phyloP scores from a whole-genome alignment of 2,329 filamentous ascomycete species.

The Curvularia sp. region DNA sequence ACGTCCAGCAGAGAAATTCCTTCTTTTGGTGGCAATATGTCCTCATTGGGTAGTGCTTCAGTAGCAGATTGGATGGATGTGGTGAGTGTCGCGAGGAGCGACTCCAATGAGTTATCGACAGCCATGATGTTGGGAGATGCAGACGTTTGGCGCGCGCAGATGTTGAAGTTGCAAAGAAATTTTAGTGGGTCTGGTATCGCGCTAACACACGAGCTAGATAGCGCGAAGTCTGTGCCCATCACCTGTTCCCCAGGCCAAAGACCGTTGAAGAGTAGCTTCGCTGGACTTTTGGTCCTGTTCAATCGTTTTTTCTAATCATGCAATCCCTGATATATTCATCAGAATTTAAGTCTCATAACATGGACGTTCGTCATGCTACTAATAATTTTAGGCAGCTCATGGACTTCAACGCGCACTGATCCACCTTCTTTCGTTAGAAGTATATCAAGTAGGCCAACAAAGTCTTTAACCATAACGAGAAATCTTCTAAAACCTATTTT shows the following conservation, averaged over 20 bases:
- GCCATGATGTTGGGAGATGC: slow-evolving; percentile 40
- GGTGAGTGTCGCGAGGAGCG: slow-evolving; percentile 55
- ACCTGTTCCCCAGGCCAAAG: background rate
- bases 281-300: background rate
- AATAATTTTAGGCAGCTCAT: background rate
- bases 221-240: slow-evolving; percentile 2
- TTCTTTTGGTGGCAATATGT: slow-evolving; percentile 75
- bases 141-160: too few species aligned
- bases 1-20: slow-evolving; percentile 94
- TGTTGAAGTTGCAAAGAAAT: slow-evolving; percentile 22
- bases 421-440: background rate
- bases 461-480: background rate
- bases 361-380: background rate
- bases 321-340: background rate
- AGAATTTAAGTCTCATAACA: background rate
- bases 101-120: slow-evolving; percentile 50
- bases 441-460: background rate
- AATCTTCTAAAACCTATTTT: background rate
- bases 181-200: slow-evolving; percentile 17
- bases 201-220: slow-evolving; percentile 8
- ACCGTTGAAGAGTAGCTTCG: background rate
- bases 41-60: slow-evolving; percentile 60
- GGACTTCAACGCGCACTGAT: background rate
- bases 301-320: background rate
- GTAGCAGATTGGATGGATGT: slow-evolving; percentile 70